Evolutionary conservation across 2,329 filamentous ascomycete genomes (phyloP), one percentile per base, ranked within the genome.

Genomic region (Aspergillus ustus): DNA sequence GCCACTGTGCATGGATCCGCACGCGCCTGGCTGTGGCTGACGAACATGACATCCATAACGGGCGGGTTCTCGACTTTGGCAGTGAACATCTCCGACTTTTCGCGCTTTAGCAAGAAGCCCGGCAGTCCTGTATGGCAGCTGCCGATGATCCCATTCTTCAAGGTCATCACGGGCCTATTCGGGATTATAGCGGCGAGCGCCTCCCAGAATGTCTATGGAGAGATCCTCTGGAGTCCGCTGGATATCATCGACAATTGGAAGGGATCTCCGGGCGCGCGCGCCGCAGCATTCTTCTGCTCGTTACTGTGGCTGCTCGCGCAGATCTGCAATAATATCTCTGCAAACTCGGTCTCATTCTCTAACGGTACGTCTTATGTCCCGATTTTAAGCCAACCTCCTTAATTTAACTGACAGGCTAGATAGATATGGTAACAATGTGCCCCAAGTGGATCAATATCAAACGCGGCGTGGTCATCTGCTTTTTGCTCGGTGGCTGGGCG

Each of bases 241-340:
- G 52, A 55, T 9, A 55, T 55, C 7, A 55, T 55, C 25, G 52
- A 55, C 43, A 44, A 55, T 6, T 55, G 52, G 52, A 25, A 55
- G 13, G 52, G 52, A 2, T 44, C 34, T n/a, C 29, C 52, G 1
- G 52, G 52, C 4, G 52, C 40, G 20, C 40, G 52, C 8, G 52
- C 52, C 3, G 52, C 52, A 20, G 52, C 52, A 11, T 55, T 55
- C 52, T 55, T 55, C 43, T 55, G 52, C 52, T 19, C 52, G 22
- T n/a, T 25, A 15, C 40, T 55, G 20, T 55, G 52, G 52, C 28
- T 55, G 22, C 40, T 55, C 2, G 40, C 52, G 7, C 17, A n/a
- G 25, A 55, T 55, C 40, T 55, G 52, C 43, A 55, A 55, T 22
- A 55, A 55, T 34, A 55, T 55, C 40, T 55, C 52, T 19, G 52